A percentile compares a stretch with the other conserved stretches of the same genome.
Evolutionary conservation across 345 rosid genomes (phyloP).

Genomic region (Rhodamnia argentea): DNA sequence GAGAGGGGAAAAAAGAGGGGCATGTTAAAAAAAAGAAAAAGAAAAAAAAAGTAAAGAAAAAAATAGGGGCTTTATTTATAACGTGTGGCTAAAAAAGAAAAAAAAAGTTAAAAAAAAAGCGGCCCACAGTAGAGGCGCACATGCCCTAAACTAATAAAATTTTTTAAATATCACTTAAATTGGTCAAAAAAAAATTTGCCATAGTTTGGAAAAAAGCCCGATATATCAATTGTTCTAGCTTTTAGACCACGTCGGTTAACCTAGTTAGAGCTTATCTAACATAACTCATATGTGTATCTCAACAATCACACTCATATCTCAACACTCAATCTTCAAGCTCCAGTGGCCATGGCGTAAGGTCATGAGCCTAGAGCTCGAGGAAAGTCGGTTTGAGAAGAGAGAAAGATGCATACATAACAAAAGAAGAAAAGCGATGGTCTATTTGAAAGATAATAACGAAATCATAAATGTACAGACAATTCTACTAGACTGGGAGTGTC

Average conservation of each 20-base stretch:
- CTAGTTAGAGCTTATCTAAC: not conserved
- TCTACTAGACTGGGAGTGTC: not conserved
- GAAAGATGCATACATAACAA: not conserved
- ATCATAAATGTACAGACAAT: not conserved
- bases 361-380: not conserved
- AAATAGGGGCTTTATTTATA: too few species aligned
- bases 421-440: not conserved
- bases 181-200: too few species aligned
- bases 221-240: not conserved
- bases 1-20: too few species aligned
- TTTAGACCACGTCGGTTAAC: rapidly evolving
- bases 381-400: not conserved
- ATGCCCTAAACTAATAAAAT: too few species aligned
- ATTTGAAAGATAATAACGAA: not conserved
- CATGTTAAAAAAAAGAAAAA: too few species aligned
- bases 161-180: too few species aligned
- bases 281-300: not conserved
- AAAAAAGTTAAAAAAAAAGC: too few species aligned
- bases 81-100: too few species aligned
- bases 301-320: not conserved
- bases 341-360: not conserved
- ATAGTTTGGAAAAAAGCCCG: too few species aligned
- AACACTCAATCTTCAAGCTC: not conserved
- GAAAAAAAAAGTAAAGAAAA: too few species aligned
- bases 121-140: too few species aligned